Evolutionary conservation across 139 green algal species (phyloP).

Genomic region (Gonium pectorale): DNA sequence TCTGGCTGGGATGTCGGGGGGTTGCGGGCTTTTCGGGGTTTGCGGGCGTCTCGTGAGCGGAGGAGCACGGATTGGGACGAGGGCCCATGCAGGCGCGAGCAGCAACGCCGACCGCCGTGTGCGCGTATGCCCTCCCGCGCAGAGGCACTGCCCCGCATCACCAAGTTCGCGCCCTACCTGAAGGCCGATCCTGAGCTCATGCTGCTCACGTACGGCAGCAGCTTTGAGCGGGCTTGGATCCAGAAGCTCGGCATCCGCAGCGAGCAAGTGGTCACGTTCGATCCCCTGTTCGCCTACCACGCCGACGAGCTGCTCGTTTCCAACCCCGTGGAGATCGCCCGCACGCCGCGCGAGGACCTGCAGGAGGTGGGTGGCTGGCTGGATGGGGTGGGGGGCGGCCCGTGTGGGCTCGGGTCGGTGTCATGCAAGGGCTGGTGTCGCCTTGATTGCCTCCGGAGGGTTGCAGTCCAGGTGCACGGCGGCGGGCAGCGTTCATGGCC

Average conservation of each 20-base stretch:
- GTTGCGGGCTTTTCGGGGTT: no score
- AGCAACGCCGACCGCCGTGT: no score
- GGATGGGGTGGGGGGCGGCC: no score
- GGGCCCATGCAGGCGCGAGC: no score
- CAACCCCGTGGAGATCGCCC: neutral
- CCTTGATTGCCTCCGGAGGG: neutral
- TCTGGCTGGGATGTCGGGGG: neutral
- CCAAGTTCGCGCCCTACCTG: neutral
- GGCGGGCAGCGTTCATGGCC: no score
- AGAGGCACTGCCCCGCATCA: neutral
- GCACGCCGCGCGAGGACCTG: neutral
- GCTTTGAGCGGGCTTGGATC: neutral
- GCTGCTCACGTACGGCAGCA: neutral
- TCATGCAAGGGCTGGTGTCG: neutral
- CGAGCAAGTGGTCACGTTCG: neutral
- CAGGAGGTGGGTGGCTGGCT: no score
- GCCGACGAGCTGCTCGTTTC: neutral
- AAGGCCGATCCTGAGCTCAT: neutral
- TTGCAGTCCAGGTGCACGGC: neutral
- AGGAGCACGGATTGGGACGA: no score
- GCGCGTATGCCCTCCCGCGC: neutral
- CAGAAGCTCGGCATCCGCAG: neutral
- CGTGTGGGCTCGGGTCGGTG: neutral
- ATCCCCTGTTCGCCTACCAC: neutral
- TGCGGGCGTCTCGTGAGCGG: no score